A percentile compares a stretch with the other conserved stretches of the same genome.
These are phyloP conservation scores for Citrus reticulata DNA, from an alignment of 345 rosid genomes.

Conservation along the genomic window DNA sequence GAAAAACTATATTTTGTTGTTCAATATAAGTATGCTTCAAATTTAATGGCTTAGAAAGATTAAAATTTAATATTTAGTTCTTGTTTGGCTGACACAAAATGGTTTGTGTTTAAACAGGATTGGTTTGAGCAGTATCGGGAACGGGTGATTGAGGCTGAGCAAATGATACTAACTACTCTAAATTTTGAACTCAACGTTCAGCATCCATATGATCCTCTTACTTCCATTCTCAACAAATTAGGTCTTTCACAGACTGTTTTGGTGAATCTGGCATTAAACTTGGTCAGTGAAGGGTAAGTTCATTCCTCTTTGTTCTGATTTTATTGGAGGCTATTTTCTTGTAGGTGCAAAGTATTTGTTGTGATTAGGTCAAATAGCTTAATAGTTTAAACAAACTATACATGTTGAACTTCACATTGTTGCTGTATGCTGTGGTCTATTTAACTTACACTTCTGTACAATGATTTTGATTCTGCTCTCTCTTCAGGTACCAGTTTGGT, in stretches of 20 bases:
- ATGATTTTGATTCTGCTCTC: constrained; percentile 20
- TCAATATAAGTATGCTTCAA: neutral
- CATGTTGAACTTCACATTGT: constrained; percentile 10
- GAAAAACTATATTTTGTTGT: neutral
- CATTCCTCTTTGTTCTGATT: constrained; percentile 4
- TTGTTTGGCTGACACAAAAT: constrained; percentile 9
- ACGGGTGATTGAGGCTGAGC: constrained; percentile 68
- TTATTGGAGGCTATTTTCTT: constrained; percentile 15
- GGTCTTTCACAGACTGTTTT: constrained; percentile 64
- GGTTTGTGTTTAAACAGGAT: constrained; percentile 41
- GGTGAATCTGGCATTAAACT: constrained; percentile 68
- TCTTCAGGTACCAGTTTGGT: constrained; percentile 29
- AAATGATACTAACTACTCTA: constrained; percentile 65
- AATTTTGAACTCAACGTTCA: constrained; percentile 77
- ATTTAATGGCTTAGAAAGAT: neutral
- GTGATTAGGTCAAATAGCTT: constrained; percentile 15
- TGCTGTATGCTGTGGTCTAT: constrained; percentile 6
- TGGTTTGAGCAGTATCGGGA: constrained; percentile 84
- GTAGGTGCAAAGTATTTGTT: constrained; percentile 17
- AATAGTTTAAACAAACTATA: neutral
- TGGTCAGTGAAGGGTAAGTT: constrained; percentile 82
- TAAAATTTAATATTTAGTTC: neutral
- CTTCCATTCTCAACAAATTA: constrained; percentile 56
- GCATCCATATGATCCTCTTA: constrained; percentile 68
- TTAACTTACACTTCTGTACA: neutral